Percentiles rank a stretch among this genome's conserved stretches.
Conservation (phyloP, 169 alveolate genomes). For the Eimeria maxima region DNA sequence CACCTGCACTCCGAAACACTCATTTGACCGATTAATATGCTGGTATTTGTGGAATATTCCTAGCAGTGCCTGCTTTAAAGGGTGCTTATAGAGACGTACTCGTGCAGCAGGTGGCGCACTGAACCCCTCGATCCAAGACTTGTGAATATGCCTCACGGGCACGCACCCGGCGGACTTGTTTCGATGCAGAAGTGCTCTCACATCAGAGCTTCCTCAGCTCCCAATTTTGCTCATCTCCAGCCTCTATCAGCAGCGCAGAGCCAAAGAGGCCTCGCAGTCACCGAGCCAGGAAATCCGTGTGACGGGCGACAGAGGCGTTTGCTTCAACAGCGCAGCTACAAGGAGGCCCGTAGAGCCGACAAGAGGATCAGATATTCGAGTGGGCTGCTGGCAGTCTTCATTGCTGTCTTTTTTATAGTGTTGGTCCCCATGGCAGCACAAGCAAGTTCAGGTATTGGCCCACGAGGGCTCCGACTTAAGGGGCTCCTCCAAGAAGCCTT, state of each 20-base stretch:
- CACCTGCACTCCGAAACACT: background rate
- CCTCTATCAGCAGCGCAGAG: background rate
- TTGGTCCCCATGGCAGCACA: conserved; percentile 29
- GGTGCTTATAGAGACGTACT: conserved; percentile 5
- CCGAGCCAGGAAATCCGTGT: background rate
- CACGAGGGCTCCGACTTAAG: background rate
- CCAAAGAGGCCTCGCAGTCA: background rate
- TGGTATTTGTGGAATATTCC: background rate
- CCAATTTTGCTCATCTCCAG: background rate
- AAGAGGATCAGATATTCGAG: background rate
- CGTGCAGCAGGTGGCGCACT: conserved; percentile 19
- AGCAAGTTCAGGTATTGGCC: background rate
- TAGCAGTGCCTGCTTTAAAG: background rate
- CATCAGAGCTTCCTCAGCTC: background rate
- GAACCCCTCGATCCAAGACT: background rate
- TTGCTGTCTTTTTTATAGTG: background rate
- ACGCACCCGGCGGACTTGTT: background rate
- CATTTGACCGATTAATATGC: background rate
- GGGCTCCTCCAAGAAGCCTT: conserved; percentile 7
- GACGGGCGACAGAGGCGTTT: background rate
- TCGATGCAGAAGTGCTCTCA: conserved; percentile 37
- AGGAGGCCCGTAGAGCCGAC: background rate
- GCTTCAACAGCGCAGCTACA: background rate
- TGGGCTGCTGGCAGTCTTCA: conserved; percentile 14
- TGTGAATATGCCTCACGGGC: background rate